These are phyloP conservation scores for Saprolegnia diclina DNA, from an alignment of 352 stramenopile genomes.

Conservation along the genomic window DNA sequence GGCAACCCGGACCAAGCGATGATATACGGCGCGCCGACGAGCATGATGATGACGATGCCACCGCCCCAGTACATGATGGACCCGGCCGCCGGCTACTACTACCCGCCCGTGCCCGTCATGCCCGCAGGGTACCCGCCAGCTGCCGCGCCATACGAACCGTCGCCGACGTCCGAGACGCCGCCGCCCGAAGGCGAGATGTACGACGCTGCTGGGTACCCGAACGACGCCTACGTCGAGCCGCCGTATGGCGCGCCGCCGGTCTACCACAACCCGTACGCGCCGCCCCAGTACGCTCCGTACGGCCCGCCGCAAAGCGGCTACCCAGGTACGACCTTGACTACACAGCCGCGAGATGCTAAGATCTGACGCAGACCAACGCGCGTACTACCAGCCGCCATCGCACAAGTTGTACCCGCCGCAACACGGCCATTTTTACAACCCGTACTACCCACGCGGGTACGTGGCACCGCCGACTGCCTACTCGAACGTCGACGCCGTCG, in stretches of 20 bases:
- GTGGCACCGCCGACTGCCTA: neutral
- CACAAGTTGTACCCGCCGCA: constrained; percentile 5
- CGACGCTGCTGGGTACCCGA: neutral
- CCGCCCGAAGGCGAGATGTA: constrained; percentile 9
- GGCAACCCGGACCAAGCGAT: constrained; percentile 8
- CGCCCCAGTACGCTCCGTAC: neutral
- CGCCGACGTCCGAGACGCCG: neutral
- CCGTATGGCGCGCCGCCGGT: neutral
- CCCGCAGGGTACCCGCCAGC: neutral
- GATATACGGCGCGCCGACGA: neutral
- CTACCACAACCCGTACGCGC: neutral
- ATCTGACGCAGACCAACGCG: neutral
- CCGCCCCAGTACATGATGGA: constrained; percentile 12
- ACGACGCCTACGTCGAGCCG: neutral
- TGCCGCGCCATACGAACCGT: neutral
- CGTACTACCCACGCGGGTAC: neutral
- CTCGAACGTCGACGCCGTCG: neutral
- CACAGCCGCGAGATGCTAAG: neutral
- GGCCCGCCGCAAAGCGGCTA: neutral
- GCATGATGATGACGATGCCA: constrained; percentile 6
- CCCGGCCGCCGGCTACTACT: constrained; percentile 9
- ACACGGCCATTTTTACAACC: neutral
- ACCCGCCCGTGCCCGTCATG: constrained; percentile 12
- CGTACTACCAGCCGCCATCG: neutral
- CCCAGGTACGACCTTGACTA: neutral